Percentiles rank a stretch among this genome's conserved stretches.
phyloP scores from a whole-genome alignment of 2,329 filamentous ascomycete genomes.

The Xylaria arbuscula region DNA sequence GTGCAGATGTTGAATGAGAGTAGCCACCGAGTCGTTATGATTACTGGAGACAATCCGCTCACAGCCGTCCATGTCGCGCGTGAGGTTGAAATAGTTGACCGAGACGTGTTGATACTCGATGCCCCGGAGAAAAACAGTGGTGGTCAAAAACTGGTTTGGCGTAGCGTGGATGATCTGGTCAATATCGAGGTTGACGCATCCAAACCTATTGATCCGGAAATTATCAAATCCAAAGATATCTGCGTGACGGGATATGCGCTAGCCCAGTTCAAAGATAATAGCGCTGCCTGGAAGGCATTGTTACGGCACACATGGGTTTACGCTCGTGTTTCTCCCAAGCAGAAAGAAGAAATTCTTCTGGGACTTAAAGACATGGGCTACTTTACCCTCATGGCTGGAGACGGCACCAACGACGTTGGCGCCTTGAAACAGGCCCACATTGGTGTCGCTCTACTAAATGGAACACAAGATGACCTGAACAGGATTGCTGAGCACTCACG shows the following conservation, averaged over 20 bases:
- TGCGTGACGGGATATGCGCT: slow-evolving; percentile 96
- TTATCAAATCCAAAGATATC: slow-evolving; percentile 87
- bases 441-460: slow-evolving; percentile 94
- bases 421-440: slow-evolving; percentile 98
- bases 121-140: slow-evolving; percentile 89
- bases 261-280: slow-evolving; percentile 84
- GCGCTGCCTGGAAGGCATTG: slow-evolving; percentile 76
- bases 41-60: slow-evolving; percentile 96
- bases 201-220: slow-evolving; percentile 81
- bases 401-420: slow-evolving; percentile 97
- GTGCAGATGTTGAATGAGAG: slow-evolving; percentile 99
- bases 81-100: slow-evolving; percentile 96
- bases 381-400: slow-evolving; percentile 98
- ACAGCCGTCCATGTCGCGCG: slow-evolving; percentile 95
- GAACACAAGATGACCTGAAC: slow-evolving; percentile 88
- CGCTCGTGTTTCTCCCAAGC: slow-evolving; percentile 96
- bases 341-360: slow-evolving; percentile 98
- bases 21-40: slow-evolving; percentile 98
- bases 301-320: slow-evolving; percentile 96
- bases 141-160: slow-evolving; percentile 88
- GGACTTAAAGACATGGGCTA: slow-evolving; percentile 97
- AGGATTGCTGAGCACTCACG: slow-evolving; percentile 94
- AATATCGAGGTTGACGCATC: slow-evolving; percentile 87
- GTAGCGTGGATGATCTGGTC: slow-evolving; percentile 90
- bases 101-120: slow-evolving; percentile 93